These are phyloP conservation scores for Aureobasidium sp. DNA, from an alignment of 2,329 filamentous ascomycete species.

Conservation along the genomic window DNA sequence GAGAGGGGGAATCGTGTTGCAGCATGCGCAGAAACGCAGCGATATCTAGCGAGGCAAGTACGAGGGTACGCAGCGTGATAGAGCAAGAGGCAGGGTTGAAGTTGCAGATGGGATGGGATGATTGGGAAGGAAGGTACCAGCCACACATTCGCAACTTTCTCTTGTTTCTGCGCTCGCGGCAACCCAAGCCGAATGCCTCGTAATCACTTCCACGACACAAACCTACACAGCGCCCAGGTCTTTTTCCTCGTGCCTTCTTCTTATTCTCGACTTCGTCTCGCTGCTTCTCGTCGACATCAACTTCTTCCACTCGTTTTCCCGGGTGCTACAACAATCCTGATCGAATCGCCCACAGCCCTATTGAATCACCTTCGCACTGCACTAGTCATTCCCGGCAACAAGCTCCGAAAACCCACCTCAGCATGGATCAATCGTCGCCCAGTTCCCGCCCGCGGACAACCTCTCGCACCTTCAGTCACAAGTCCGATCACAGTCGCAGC, in stretches of 20 bases:
- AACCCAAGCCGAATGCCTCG: slow-evolving; percentile 13
- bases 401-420: slow-evolving; percentile 11
- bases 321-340: not conserved
- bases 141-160: slow-evolving; percentile 13
- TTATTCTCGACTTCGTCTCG: not conserved
- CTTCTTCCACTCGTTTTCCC: slow-evolving; percentile 6
- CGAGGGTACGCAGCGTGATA: too few species aligned
- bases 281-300: not conserved
- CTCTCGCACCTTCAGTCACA: slow-evolving; percentile 33
- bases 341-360: not conserved
- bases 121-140: not conserved
- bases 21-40: too few species aligned
- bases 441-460: slow-evolving; percentile 18
- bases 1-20: too few species aligned
- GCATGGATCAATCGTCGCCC: slow-evolving; percentile 20
- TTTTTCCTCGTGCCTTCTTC: not conserved
- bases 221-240: slow-evolving; percentile 5
- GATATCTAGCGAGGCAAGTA: too few species aligned
- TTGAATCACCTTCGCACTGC: not conserved
- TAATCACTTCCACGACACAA: slow-evolving; percentile 2
- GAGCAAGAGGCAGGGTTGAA: not conserved
- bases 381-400: slow-evolving; percentile 4
- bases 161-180: slow-evolving; percentile 5
- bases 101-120: too few species aligned
- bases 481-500: slow-evolving; percentile 50